A percentile compares a stretch with the other conserved stretches of the same genome.
Conservation (phyloP, 257 asterid species). For the Solanum tacnaense region DNA sequence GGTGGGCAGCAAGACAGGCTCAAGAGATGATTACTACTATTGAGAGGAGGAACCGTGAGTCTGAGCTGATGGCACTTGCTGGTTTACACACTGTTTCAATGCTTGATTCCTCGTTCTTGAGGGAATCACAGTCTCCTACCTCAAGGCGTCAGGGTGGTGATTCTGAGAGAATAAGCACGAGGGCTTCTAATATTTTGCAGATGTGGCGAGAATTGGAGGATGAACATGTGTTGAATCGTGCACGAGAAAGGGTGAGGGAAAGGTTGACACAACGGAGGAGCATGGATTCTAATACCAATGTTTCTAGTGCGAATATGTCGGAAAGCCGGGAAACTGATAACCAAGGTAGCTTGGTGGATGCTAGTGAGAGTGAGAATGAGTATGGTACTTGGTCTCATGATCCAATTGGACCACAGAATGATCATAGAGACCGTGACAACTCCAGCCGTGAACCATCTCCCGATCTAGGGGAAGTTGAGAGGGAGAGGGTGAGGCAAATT, state of each 20-base stretch:
- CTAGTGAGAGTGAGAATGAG: conserved; percentile 56
- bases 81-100: conserved; percentile 80
- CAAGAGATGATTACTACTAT: conserved; percentile 84
- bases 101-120: conserved; percentile 79
- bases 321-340: conserved; percentile 52
- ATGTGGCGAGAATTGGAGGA: conserved; percentile 98
- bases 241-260: conserved; percentile 64
- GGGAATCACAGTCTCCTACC: conserved; percentile 79
- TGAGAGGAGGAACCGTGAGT: conserved; percentile 84
- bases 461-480: conserved; percentile 76
- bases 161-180: conserved; percentile 68
- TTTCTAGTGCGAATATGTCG: conserved; percentile 30
- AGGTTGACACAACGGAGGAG: conserved; percentile 65
- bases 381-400: conserved; percentile 49
- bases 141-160: conserved; percentile 67
- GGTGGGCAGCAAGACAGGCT: conserved; percentile 87
- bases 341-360: conserved; percentile 45
- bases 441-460: conserved; percentile 93
- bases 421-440: conserved; percentile 34
- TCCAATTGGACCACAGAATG: conserved; percentile 33
- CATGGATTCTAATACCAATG: conserved; percentile 41
- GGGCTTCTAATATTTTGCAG: conserved; percentile 74
- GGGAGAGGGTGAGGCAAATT: conserved; percentile 93
- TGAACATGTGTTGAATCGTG: conserved; percentile 54
- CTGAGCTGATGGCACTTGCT: conserved; percentile 82